A percentile compares a stretch with the other conserved stretches of the same genome.
Evolutionary conservation across 1,284 basidiomycete genomes (phyloP).

Genomic region (Moesziomyces globuligerus): DNA sequence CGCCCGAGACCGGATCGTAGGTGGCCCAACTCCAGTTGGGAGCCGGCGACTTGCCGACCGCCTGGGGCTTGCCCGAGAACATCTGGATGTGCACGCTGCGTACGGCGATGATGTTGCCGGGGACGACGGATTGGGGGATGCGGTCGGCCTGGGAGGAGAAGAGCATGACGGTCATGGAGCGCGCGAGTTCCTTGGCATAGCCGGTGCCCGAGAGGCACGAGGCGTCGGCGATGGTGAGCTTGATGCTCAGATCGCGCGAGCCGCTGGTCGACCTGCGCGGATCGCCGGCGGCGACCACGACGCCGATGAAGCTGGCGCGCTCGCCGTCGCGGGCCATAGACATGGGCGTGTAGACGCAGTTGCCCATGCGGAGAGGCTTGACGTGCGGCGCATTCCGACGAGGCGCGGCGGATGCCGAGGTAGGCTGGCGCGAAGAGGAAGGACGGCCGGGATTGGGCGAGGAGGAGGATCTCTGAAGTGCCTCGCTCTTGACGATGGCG

Average conservation of each 20-base stretch:
- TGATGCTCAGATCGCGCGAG: slow-evolving; percentile 38
- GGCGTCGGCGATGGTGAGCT: slow-evolving; percentile 41
- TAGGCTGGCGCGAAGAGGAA: slow-evolving; percentile 8
- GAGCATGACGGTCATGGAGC: slow-evolving; percentile 44
- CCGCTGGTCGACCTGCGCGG: slow-evolving; percentile 43
- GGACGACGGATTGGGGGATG: slow-evolving; percentile 25
- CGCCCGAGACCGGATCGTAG: slow-evolving; percentile 40
- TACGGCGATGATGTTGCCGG: slow-evolving; percentile 38
- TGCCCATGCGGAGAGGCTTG: slow-evolving; percentile 47
- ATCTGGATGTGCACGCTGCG: slow-evolving; percentile 42
- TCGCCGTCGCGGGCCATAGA: slow-evolving; percentile 36
- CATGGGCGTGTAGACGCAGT: slow-evolving; percentile 50
- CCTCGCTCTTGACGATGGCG: slow-evolving; percentile 21
- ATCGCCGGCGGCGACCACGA: slow-evolving; percentile 36
- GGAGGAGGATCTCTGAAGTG: slow-evolving; percentile 8
- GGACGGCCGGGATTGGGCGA: slow-evolving; percentile 13
- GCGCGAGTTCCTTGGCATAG: slow-evolving; percentile 35
- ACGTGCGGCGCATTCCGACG: slow-evolving; percentile 39
- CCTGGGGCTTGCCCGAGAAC: slow-evolving; percentile 40
- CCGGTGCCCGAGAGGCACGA: slow-evolving; percentile 41
- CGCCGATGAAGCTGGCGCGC: slow-evolving; percentile 47
- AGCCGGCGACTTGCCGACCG: slow-evolving; percentile 34
- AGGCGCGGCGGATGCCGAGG: slow-evolving; percentile 10
- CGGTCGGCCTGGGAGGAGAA: slow-evolving; percentile 29
- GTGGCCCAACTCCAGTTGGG: slow-evolving; percentile 41